Conservation (phyloP, 495 filamentous ascomycete genomes). For the Xylaria cubensis region DNA sequence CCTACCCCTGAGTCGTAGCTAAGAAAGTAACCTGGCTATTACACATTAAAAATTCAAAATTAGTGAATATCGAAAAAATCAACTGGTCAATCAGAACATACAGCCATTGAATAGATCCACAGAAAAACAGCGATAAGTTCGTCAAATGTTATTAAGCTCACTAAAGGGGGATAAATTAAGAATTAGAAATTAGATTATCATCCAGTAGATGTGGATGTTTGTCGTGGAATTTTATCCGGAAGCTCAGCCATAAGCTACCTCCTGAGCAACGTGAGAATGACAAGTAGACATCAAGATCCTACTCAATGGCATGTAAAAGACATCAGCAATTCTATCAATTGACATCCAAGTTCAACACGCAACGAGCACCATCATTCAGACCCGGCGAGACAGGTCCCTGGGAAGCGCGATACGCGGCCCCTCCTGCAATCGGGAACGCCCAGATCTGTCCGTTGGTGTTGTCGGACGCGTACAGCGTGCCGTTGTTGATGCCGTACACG, state of each 20-base stretch:
- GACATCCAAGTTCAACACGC: slow-evolving; percentile 28
- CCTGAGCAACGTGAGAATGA: not conserved
- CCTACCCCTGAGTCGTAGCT: no score
- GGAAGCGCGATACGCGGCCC: slow-evolving; percentile 20
- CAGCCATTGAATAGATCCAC: no score
- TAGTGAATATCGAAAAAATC: no score
- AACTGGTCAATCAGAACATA: no score
- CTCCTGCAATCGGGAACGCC: slow-evolving; percentile 26
- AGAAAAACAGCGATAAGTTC: no score
- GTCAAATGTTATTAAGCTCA: no score
- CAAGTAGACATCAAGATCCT: slow-evolving; percentile 2
- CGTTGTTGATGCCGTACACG: slow-evolving; percentile 29
- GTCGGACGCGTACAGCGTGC: slow-evolving; percentile 28
- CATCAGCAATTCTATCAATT: not conserved
- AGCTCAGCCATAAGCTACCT: not conserved
- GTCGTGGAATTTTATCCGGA: not conserved
- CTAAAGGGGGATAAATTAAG: not conserved
- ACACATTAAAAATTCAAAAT: no score
- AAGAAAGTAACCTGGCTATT: no score
- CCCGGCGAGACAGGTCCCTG: slow-evolving; percentile 21
- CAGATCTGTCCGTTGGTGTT: slow-evolving; percentile 29
- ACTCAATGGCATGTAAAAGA: no score
- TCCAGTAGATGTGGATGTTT: not conserved
- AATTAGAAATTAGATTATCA: not conserved
- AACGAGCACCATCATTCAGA: slow-evolving; percentile 27